These are phyloP conservation scores for Phytophthora cryptogea DNA, from an alignment of 352 stramenopile genomes.

Conservation along the genomic window DNA sequence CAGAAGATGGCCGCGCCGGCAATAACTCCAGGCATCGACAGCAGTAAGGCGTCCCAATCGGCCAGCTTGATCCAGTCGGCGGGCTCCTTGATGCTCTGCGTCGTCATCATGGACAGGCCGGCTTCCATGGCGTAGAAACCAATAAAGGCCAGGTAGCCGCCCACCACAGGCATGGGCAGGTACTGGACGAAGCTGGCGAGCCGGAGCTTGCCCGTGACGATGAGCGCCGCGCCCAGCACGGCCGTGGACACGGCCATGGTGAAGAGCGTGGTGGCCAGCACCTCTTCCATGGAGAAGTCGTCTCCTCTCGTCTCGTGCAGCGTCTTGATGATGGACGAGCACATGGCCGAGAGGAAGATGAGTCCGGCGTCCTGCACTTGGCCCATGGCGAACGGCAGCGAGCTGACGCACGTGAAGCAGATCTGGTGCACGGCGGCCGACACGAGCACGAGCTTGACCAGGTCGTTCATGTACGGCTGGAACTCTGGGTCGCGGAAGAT, in stretches of 20 bases:
- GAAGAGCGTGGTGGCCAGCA: slow-evolving; percentile 95
- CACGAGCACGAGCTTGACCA: slow-evolving; percentile 94
- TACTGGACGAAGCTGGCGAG: slow-evolving; percentile 97
- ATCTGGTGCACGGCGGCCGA: slow-evolving; percentile 83
- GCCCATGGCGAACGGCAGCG: slow-evolving; percentile 96
- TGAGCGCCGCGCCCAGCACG: slow-evolving; percentile 91
- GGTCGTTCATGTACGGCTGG: slow-evolving; percentile 90
- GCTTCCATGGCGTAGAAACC: slow-evolving; percentile 91
- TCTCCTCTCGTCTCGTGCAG: slow-evolving; percentile 68
- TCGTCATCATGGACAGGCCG: slow-evolving; percentile 89
- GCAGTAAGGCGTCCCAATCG: slow-evolving; percentile 71
- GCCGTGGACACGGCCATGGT: slow-evolving; percentile 92
- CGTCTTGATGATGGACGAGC: slow-evolving; percentile 85
- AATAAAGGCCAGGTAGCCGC: slow-evolving; percentile 98
- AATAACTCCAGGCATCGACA: slow-evolving; percentile 88
- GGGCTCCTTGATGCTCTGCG: slow-evolving; percentile 88
- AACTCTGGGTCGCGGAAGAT: slow-evolving; percentile 95
- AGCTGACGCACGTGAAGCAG: slow-evolving; percentile 89
- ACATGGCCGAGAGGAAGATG: slow-evolving; percentile 98
- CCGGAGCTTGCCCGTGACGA: slow-evolving; percentile 94
- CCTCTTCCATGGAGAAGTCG: slow-evolving; percentile 71
- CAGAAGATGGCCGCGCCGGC: slow-evolving; percentile 86
- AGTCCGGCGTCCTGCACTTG: slow-evolving; percentile 98
- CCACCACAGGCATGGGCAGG: slow-evolving; percentile 82
- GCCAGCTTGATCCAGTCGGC: slow-evolving; percentile 85